Evolutionary conservation across 2,329 filamentous ascomycete species (phyloP), one percentile per base, ranked within the genome.

Genomic region (Cladophialophora chaetospira): DNA sequence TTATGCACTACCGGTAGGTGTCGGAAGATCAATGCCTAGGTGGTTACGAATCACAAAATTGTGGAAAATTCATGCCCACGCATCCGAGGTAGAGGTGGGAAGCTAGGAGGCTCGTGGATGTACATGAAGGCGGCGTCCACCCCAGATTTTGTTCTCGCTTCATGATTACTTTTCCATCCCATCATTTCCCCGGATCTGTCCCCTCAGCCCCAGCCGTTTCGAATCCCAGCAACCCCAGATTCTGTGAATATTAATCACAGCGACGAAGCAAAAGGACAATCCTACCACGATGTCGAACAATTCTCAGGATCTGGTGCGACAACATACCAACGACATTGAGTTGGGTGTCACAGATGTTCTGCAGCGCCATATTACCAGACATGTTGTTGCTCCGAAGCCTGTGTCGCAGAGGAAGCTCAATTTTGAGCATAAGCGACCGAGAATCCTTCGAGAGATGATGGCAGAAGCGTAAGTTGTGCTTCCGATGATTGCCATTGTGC

Each of bases 391-490:
- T 19, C 62, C 75, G 3, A 78, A 77, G 60, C 76, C 79, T 8
- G 75, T 84, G 6, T 79, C 79, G 3, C 76, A 83, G 63, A 73
- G 78, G 13, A 81, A 77, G 61, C 76, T 84, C 48, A 72, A 80
- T 63, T 82, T 82, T 58, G 82, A 85, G 67, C 75, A 79, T 60
- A 57, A 69, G 2, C 73, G 82, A 46, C 82, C 82, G 9, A 71
- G 79, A 55, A 79, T 78, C 74, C 68, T 84, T 33, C 71, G 82
- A 49, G 80, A 84, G 65, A 80, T 79, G 71, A 71, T 79, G 60
- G 82, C 79, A 3, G 82, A 85, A 66, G 79, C 79, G 48, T 51
- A 28, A 28, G 48, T 51, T 11, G 31, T 25, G 5, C 9, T n/a
- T n/a, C n/a, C n/a, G n/a, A n/a, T 28, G n/a, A 8, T 17, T 9